Evolutionary conservation across 805 yeast species (phyloP), one percentile per base, ranked within the genome.

Genomic region (Saturnispora zaruensis): DNA sequence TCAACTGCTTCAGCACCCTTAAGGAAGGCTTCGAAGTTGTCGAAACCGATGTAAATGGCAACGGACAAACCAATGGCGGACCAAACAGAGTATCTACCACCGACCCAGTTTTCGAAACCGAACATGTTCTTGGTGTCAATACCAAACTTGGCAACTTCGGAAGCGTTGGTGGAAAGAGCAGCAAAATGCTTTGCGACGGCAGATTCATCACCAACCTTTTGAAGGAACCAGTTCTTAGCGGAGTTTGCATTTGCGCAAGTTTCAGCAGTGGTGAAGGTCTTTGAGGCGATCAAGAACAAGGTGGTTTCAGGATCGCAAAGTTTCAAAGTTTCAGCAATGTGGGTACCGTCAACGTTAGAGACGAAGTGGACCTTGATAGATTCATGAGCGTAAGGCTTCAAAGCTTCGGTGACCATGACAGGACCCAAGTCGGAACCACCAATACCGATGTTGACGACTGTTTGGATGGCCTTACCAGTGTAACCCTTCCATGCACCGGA

Each of bases 71-170:
- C 99, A 69, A 93, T 93, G 56, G 99, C 95, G 41, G 96, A 87
- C 99, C 99, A 93, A 55, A 93, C 99, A n/a, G 99, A 93, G 82
- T 93, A 93, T 72, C 99, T 85, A 67, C 99, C 99, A 66, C 99
- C 99, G 57, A 93, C 99, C 99, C 99, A 93, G 73, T 75, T 84
- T 70, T 90, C 96, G 64, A 93, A 93, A 56, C 95, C 98, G 71
- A 93, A 93, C 99, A 93, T 93, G 78, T 93, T 93, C 69, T 81
- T 84, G 67, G 96, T 81, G 75, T 93, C 98, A 60, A 93, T 93
- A 65, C 99, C 99, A 63, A 93, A 93, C 73, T 87, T 86, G 63
- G 83, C 77, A 56, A 93, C 99, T 71, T 86, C 97, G 47, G 70
- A 72, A 54, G 87, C 95, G 69, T 93, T 93, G 56, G 99, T 93